Evolutionary conservation across 257 asterid species (phyloP).

Genomic region (Prunella vulgaris): DNA sequence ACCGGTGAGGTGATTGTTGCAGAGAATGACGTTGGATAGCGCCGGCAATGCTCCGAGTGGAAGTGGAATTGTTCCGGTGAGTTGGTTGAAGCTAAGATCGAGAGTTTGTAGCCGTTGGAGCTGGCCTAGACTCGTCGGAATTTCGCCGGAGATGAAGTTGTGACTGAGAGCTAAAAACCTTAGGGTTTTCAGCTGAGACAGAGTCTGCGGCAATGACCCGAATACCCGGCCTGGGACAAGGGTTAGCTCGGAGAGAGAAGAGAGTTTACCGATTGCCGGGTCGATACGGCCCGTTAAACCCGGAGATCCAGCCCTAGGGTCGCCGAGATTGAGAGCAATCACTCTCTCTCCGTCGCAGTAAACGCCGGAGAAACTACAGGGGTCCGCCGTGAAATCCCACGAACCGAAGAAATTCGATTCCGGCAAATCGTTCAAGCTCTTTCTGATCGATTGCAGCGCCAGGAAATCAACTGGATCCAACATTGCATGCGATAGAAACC

Average conservation of each 20-base stretch:
- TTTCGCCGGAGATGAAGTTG: conserved; percentile 67
- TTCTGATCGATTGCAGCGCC: conserved; percentile 73
- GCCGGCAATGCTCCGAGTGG: conserved; percentile 64
- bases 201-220: conserved; percentile 60
- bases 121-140: conserved; percentile 60
- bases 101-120: conserved; percentile 56
- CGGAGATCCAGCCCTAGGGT: conserved; percentile 85
- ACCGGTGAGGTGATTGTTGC: conserved; percentile 68
- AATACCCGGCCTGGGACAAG: conserved; percentile 76
- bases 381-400: conserved; percentile 96
- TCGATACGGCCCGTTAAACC: conserved; percentile 75
- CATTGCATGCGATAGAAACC: conserved; percentile 34
- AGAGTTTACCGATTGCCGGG: conserved; percentile 75
- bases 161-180: conserved; percentile 74
- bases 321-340: conserved; percentile 77
- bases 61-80: conserved; percentile 57
- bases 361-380: conserved; percentile 76
- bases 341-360: conserved; percentile 67
- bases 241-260: conserved; percentile 67
- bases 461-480: conserved; percentile 77
- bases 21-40: conserved; percentile 56
- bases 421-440: conserved; percentile 66
- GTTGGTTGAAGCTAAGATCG: conserved; percentile 77
- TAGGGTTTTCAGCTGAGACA: conserved; percentile 53
- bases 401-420: conserved; percentile 66